phyloP scores from a whole-genome alignment of 2,329 filamentous ascomycete genomes.

The Trichoderma sp. region DNA sequence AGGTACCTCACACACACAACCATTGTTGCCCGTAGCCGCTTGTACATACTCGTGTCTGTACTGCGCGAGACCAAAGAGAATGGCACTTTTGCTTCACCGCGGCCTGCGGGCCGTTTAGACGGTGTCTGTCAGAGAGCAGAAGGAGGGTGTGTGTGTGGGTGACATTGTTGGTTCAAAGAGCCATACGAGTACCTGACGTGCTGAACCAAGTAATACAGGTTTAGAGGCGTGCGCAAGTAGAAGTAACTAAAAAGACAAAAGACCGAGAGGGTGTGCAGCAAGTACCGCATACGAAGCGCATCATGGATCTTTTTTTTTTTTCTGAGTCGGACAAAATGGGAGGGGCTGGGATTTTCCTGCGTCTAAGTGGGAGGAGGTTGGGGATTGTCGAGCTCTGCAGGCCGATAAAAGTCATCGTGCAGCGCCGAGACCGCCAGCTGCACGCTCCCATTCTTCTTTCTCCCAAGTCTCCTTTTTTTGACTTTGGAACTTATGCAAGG shows the following conservation, averaged over 20 bases:
- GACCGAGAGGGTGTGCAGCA: not conserved
- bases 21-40: not conserved
- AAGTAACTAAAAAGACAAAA: not conserved
- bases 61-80: not conserved
- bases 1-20: not conserved
- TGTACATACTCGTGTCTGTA: not conserved
- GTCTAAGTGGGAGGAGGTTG: conserved; percentile 39
- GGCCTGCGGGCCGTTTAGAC: conserved; percentile 8
- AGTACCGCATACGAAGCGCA: not conserved
- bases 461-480: conserved; percentile 9
- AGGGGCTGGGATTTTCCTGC: conserved; percentile 29
- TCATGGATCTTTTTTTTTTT: conserved; percentile 11
- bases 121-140: not conserved
- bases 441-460: conserved; percentile 20
- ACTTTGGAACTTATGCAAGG: conserved; percentile 5
- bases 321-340: conserved; percentile 21
- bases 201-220: not conserved
- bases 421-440: conserved; percentile 29
- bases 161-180: not conserved
- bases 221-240: not conserved
- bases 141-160: not conserved
- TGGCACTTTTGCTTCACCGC: conserved; percentile 7
- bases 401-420: conserved; percentile 35
- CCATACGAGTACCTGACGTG: not conserved
- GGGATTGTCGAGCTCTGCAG: conserved; percentile 27